Evolutionary conservation across 225 moss, liverwort and hornwort species (phyloP).

Genomic region (Physcomitrellopsis africana): DNA sequence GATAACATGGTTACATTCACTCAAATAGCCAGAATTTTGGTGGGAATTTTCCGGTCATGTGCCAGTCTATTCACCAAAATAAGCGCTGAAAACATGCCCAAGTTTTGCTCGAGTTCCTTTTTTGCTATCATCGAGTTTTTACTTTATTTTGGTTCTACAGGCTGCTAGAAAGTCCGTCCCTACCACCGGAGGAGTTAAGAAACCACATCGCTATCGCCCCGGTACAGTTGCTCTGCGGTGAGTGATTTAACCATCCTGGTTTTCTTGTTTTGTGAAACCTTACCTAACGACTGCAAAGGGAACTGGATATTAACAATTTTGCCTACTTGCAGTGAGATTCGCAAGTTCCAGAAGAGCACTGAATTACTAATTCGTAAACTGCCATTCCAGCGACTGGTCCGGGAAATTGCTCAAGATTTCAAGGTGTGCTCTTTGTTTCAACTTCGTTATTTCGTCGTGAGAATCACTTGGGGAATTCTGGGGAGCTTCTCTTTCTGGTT

Average conservation of each 20-base stretch:
- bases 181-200: conserved; percentile 63
- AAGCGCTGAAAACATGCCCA: too few species aligned
- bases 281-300: neutral
- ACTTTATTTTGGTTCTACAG: conserved; percentile 16
- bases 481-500: too few species aligned
- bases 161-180: conserved; percentile 68
- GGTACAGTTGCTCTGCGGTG: conserved; percentile 64
- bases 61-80: too few species aligned
- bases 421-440: conserved; percentile 31
- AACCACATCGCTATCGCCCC: conserved; percentile 61
- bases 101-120: neutral
- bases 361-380: conserved; percentile 57
- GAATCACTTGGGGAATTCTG: neutral
- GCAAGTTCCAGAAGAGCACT: conserved; percentile 65
- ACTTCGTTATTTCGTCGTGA: neutral
- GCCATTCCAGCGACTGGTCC: conserved; percentile 58
- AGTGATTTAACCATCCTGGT: neutral
- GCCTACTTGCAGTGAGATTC: conserved; percentile 53
- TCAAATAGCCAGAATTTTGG: too few species aligned
- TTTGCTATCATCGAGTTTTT: neutral
- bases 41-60: too few species aligned
- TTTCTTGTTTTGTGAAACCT: neutral
- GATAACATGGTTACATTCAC: neutral
- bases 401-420: conserved; percentile 65
- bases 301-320: neutral